These are phyloP conservation scores for Galeopsis tetrahit DNA, from an alignment of 257 asterid genomes.

Conservation along the genomic window DNA sequence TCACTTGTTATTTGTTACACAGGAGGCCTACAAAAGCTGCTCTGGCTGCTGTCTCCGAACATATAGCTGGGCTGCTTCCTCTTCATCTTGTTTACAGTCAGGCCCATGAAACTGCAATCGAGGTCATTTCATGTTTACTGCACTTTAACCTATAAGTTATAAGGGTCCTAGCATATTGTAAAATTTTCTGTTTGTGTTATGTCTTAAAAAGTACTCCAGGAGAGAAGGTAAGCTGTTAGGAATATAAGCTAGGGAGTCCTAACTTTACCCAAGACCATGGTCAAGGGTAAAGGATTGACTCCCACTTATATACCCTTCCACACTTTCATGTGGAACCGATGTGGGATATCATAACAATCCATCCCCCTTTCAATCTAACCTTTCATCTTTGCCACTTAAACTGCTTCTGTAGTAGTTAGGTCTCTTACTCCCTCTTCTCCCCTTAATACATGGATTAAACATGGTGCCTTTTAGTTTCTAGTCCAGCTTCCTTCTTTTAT, in stretches of 20 bases:
- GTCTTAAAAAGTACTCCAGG: background rate
- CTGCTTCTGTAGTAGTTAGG: slow-evolving; percentile 8
- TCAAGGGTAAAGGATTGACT: too few species aligned
- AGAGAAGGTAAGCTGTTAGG: background rate
- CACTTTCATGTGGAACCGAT: too few species aligned
- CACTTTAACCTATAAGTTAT: slow-evolving; percentile 23
- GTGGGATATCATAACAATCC: too few species aligned
- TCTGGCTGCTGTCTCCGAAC: slow-evolving; percentile 90
- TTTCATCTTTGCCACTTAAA: background rate
- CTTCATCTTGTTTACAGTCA: slow-evolving; percentile 97
- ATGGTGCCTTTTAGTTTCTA: background rate
- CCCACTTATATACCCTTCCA: too few species aligned
- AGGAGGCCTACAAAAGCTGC: slow-evolving; percentile 98
- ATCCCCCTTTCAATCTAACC: too few species aligned
- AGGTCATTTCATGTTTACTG: slow-evolving; percentile 51
- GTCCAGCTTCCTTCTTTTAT: slow-evolving; percentile 14
- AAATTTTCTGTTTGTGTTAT: background rate
- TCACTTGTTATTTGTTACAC: slow-evolving; percentile 37
- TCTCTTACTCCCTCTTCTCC: background rate
- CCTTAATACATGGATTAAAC: background rate
- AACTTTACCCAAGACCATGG: too few species aligned
- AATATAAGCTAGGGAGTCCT: too few species aligned
- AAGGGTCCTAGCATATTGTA: slow-evolving; percentile 26
- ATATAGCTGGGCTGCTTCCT: slow-evolving; percentile 94
- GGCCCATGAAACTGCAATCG: slow-evolving; percentile 94